A percentile compares a stretch with the other conserved stretches of the same genome.
Conservation (phyloP, 1,139 yeast species). For the Torulaspora globosa region DNA sequence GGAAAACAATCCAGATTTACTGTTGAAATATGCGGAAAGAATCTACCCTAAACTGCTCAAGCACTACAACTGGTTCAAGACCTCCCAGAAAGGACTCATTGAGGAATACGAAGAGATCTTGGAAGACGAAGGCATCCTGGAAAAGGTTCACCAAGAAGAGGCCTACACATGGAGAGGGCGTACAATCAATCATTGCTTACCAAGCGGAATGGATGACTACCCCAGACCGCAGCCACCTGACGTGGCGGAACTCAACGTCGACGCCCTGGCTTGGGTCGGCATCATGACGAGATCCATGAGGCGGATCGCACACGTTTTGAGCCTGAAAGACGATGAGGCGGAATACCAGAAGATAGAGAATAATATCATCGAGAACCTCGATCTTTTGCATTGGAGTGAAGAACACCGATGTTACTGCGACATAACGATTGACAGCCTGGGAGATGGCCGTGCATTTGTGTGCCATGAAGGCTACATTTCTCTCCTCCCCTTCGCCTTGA, state of each 20-base stretch:
- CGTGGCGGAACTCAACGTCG: conserved; percentile 86
- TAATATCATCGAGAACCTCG: conserved; percentile 59
- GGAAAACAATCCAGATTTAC: conserved; percentile 52
- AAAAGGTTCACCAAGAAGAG: conserved; percentile 50
- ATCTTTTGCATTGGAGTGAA: conserved; percentile 75
- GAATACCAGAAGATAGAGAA: conserved; percentile 51
- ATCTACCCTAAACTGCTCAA: conserved; percentile 72
- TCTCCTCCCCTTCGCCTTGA: conserved; percentile 77
- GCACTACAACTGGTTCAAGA: conserved; percentile 84
- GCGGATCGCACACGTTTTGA: conserved; percentile 65
- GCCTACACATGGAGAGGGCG: conserved; percentile 94
- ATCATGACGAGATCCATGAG: conserved; percentile 83
- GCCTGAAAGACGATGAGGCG: conserved; percentile 52
- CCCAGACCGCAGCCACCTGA: conserved; percentile 84
- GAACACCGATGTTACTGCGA: conserved; percentile 75
- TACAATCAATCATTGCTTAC: conserved; percentile 76
- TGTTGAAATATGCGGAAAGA: conserved; percentile 55
- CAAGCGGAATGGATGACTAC: conserved; percentile 94
- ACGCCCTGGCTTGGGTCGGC: conserved; percentile 88
- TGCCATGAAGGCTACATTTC: conserved; percentile 91
- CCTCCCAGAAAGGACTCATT: conserved; percentile 71
- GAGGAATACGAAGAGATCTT: conserved; percentile 47
- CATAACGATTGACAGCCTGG: conserved; percentile 61
- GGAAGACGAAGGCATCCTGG: conserved; percentile 25
- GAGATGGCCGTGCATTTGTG: conserved; percentile 46